Evolutionary conservation across 345 rosid genomes (phyloP), one percentile per base, ranked within the genome.

Genomic region (Hibiscus mutabilis): DNA sequence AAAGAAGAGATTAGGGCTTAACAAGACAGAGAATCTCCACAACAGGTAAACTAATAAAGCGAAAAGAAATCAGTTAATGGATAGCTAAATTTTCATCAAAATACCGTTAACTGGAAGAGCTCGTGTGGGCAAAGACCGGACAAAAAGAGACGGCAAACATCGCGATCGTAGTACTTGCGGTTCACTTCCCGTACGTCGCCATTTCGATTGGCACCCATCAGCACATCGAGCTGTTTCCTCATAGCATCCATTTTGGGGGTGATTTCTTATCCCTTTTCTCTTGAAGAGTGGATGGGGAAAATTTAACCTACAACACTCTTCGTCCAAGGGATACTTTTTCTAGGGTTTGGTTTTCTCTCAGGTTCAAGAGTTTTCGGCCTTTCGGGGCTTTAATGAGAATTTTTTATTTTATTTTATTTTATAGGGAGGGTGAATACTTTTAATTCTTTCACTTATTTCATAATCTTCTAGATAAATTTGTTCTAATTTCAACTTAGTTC

Each of bases 41-140:
- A 21, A 15, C 29, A 8, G 3, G 24, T 57, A 52, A 76, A 24
- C 35, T 1, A 33, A 21, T 21, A 21, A 11, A 62, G 60, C 1
- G 15, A 1, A 64, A 3, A 40, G 42, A 44, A 33, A 59, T 18
- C 13, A 35, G 35, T 25, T 18, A 6, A 69, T n/a, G 16, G 29
- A 22, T 10, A 25, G 31, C 65, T 44, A 44, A 65, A 44, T 44
- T 1, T 18, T 5, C 3, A 21, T 44, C 53, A 1, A 7, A 22
- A 49, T 77, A 91, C 99, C 75, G 99, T 95, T 63, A 95, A 75
- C 77, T 95, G 99, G 68, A 95, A 95, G 76, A 95, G 98, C 81
- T 95, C 99, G 80, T 95, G 99, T 69, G 98, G 99, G 76, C 99
- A 95, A 44, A 92, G 99, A 68, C 98, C 99, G 74, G 92, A 95